Evolutionary conservation across 495 filamentous ascomycete species (phyloP).

Genomic region (Staphylotrichum longicolle): DNA sequence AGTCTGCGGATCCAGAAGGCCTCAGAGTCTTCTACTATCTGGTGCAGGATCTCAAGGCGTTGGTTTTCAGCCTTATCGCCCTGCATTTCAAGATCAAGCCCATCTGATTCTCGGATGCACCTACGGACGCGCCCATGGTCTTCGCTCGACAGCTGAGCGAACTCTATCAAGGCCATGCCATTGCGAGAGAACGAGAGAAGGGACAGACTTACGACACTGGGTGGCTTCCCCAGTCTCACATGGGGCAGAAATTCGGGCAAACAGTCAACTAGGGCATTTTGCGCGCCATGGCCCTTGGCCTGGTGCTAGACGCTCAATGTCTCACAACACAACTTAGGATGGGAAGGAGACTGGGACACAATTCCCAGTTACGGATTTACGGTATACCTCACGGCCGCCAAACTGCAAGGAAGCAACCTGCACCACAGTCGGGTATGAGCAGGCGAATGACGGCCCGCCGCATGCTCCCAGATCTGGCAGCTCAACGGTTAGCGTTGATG

Average conservation of each 20-base stretch:
- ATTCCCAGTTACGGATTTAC: too few relatives aligned
- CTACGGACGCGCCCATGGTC: not conserved
- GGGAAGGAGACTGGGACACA: too few relatives aligned
- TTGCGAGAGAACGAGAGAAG: not conserved
- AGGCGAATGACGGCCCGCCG: not conserved
- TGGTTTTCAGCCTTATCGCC: conserved; percentile 93
- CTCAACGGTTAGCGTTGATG: conserved; percentile 7
- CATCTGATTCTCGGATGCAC: conserved; percentile 50
- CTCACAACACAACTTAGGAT: too few relatives aligned
- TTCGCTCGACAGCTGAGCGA: not conserved
- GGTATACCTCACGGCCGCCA: too few relatives aligned
- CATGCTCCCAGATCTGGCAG: not conserved
- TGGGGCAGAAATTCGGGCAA: too few relatives aligned
- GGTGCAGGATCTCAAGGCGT: conserved; percentile 93
- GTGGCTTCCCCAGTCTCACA: too few relatives aligned
- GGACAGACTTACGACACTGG: too few relatives aligned
- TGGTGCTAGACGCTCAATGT: too few relatives aligned
- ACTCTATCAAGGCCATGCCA: not conserved
- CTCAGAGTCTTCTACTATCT: conserved; percentile 99
- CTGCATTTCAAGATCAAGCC: conserved; percentile 98
- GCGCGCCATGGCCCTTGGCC: too few relatives aligned
- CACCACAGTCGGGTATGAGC: not conserved
- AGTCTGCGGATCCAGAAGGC: conserved; percentile 93
- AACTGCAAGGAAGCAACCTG: too few relatives aligned
- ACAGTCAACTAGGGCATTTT: too few relatives aligned